Percentiles rank a stretch among this genome's conserved stretches.
These are phyloP conservation scores for Cyclospora cayetanensis DNA, from an alignment of 169 alveolate genomes.

Conservation along the genomic window DNA sequence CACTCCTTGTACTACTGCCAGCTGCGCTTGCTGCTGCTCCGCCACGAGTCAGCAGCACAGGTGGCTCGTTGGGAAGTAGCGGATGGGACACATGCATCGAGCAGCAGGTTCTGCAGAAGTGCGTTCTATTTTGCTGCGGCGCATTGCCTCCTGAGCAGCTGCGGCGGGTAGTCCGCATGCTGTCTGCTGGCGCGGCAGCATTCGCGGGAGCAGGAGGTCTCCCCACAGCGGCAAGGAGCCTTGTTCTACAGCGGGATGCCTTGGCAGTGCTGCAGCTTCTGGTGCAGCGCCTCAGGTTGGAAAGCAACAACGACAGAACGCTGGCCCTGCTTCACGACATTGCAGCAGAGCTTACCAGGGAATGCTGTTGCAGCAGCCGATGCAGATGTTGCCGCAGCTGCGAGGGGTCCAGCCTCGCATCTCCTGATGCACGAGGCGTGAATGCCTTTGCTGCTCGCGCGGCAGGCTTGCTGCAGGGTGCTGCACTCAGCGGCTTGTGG, in stretches of 20 bases:
- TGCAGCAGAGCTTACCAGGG: not conserved
- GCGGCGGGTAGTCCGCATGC: not conserved
- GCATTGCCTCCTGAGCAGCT: not conserved
- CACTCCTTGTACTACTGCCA: not conserved
- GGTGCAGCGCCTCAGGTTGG: not conserved
- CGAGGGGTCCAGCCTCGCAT: not conserved
- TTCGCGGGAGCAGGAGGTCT: too few species aligned
- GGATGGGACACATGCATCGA: not conserved
- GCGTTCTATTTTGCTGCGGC: conserved; percentile 7
- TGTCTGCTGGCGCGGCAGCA: conserved; percentile 11
- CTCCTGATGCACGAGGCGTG: not conserved
- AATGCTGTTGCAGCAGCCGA: conserved; percentile 5
- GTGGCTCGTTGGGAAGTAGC: not conserved
- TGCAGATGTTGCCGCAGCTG: conserved; percentile 9
- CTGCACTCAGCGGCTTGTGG: conserved; percentile 7
- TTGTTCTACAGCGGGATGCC: conserved; percentile 5
- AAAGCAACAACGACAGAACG: not conserved
- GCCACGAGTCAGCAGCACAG: conserved; percentile 2
- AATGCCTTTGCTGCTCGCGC: conserved; percentile 27
- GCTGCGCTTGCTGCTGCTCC: conserved; percentile 13
- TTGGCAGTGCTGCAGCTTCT: not conserved
- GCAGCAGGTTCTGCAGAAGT: not conserved
- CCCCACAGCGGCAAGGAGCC: conserved; percentile 9
- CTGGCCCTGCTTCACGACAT: not conserved
- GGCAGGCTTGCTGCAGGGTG: conserved; percentile 31